These are phyloP conservation scores for Theileria parva DNA, from an alignment of 169 alveolate genomes.

Conservation along the genomic window DNA sequence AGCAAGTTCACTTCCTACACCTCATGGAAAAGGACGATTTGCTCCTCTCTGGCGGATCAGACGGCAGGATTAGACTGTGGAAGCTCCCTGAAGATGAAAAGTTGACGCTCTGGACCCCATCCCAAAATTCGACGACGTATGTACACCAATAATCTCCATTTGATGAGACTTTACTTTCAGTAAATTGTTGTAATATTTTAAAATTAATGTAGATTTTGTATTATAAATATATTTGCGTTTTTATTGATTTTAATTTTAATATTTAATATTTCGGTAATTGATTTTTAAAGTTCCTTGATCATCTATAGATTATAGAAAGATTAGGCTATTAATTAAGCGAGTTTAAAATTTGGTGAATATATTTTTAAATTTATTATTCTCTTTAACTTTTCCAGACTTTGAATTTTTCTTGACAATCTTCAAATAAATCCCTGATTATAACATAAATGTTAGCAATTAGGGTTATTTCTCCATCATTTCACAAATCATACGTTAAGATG, in stretches of 20 bases:
- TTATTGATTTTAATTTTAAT: not conserved
- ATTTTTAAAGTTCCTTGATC: not conserved
- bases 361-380: too few species aligned
- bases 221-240: not conserved
- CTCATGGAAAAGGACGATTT: slow-evolving; percentile 38
- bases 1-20: slow-evolving; percentile 61
- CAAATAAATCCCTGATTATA: not conserved
- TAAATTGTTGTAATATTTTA: not conserved
- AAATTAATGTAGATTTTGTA: slow-evolving; percentile 4
- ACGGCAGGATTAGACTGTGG: slow-evolving; percentile 60
- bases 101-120: slow-evolving; percentile 25
- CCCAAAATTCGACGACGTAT: not conserved
- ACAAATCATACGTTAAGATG: not conserved
- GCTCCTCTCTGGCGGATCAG: slow-evolving; percentile 63
- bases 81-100: slow-evolving; percentile 45
- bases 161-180: not conserved
- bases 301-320: not conserved
- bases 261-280: not conserved
- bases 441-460: not conserved
- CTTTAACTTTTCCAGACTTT: not conserved
- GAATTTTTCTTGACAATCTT: too few species aligned
- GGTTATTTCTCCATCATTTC: not conserved
- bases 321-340: too few species aligned
- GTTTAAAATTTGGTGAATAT: not conserved
- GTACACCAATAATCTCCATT: not conserved